Conservation (phyloP, 192 early-diverging fungal species). For the Endogone sp. region DNA sequence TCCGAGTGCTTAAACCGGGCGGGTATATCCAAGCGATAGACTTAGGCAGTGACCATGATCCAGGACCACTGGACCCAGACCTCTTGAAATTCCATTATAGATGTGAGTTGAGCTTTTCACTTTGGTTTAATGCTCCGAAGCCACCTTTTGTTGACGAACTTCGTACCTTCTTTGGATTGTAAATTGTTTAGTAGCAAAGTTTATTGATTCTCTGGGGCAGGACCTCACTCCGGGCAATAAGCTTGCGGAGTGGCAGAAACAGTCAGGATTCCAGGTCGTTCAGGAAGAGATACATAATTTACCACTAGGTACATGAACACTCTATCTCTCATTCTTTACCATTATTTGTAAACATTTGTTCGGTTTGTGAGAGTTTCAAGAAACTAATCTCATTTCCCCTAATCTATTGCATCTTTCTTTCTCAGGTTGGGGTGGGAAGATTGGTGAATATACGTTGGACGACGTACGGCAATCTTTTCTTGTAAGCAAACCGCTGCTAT, state of each 20-base stretch:
- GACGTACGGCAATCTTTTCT: not conserved
- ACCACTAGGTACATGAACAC: not conserved
- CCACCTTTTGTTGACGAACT: too few relatives aligned
- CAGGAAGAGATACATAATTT: not conserved
- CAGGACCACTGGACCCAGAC: not conserved
- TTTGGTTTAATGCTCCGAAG: not conserved
- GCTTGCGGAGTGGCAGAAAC: not conserved
- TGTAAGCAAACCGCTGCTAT: not conserved
- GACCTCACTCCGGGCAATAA: not conserved
- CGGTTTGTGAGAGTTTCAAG: too few relatives aligned
- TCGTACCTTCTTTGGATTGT: too few relatives aligned
- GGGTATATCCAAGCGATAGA: constrained; percentile 19
- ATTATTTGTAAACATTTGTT: too few relatives aligned
- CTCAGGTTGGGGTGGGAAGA: not conserved
- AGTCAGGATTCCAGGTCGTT: not conserved
- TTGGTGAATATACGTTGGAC: not conserved
- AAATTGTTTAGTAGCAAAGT: not conserved
- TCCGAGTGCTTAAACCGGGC: constrained; percentile 18
- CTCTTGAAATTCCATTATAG: not conserved
- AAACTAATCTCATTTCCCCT: not conserved
- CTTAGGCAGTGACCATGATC: not conserved
- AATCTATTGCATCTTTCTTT: not conserved
- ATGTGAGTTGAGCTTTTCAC: not conserved
- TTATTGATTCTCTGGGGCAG: not conserved
- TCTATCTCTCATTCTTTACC: not conserved